These are phyloP conservation scores for Cadophora sp. DNA, from an alignment of 2,329 filamentous ascomycete species.

Conservation along the genomic window DNA sequence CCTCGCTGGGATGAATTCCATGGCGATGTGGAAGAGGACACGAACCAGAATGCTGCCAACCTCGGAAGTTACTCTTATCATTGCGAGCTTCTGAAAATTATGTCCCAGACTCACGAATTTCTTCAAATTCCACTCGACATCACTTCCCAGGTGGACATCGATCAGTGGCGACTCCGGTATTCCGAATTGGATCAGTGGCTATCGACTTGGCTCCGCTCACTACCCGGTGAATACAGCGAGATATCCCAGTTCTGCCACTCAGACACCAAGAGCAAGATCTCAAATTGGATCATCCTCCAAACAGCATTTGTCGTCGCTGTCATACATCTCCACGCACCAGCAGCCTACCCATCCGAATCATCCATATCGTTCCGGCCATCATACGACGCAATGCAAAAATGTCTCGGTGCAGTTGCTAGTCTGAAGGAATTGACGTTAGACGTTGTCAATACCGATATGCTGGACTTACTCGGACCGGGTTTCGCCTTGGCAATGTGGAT, in stretches of 20 bases:
- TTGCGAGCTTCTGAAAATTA: slow-evolving; percentile 17
- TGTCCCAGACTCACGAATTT: slow-evolving; percentile 19
- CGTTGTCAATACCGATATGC: slow-evolving; percentile 19
- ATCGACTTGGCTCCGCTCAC: slow-evolving; percentile 11
- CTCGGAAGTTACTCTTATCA: slow-evolving; percentile 18
- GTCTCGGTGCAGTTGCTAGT: slow-evolving; percentile 16
- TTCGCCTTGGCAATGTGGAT: slow-evolving; percentile 15
- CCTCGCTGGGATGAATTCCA: slow-evolving; percentile 9
- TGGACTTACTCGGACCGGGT: slow-evolving; percentile 12
- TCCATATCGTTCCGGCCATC: slow-evolving; percentile 11
- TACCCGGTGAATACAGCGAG: slow-evolving; percentile 19
- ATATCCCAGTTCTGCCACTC: slow-evolving; percentile 20
- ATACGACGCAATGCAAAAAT: slow-evolving; percentile 20
- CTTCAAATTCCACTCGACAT: slow-evolving; percentile 9
- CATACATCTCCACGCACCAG: slow-evolving; percentile 9
- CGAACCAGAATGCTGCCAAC: slow-evolving; percentile 13
- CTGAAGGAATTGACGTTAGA: slow-evolving; percentile 17
- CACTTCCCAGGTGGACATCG: background rate
- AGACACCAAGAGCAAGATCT: slow-evolving; percentile 20
- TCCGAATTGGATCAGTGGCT: slow-evolving; percentile 5
- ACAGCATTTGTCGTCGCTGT: slow-evolving; percentile 17
- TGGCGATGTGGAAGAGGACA: slow-evolving; percentile 4
- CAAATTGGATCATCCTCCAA: slow-evolving; percentile 22
- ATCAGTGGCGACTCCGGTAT: slow-evolving; percentile 10
- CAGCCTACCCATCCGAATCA: slow-evolving; percentile 10